phyloP scores from a whole-genome alignment of 345 rosid species.

The Populus davidiana region DNA sequence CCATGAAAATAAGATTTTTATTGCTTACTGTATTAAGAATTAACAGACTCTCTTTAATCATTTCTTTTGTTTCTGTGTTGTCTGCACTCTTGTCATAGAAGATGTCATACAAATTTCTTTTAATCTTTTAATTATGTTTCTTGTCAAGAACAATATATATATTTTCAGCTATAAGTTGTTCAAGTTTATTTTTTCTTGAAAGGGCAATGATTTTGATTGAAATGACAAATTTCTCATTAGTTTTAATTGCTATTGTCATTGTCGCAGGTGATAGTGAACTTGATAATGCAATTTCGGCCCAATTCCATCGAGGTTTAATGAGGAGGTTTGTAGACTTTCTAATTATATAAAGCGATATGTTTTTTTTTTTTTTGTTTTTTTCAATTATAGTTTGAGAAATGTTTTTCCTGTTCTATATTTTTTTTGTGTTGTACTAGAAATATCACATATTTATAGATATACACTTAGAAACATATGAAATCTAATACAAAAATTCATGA shows the following conservation, averaged over 20 bases:
- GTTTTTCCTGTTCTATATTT: too few species aligned
- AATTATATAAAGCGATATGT: too few species aligned
- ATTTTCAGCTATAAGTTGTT: background rate
- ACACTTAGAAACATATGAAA: too few species aligned
- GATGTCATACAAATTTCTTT: background rate
- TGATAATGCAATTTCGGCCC: background rate
- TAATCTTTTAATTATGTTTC: background rate
- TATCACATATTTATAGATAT: too few species aligned
- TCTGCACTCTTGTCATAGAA: background rate
- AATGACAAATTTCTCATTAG: background rate
- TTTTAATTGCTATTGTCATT: background rate
- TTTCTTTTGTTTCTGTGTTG: conserved; percentile 12
- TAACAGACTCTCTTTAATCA: conserved; percentile 9
- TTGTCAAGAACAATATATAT: background rate
- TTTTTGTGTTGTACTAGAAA: too few species aligned
- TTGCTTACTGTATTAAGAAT: background rate
- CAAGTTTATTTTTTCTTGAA: background rate
- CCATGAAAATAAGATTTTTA: background rate
- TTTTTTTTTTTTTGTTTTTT: too few species aligned
- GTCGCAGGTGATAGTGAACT: background rate
- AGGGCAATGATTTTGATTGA: background rate
- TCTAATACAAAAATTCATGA: too few species aligned
- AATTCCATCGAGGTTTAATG: too few species aligned
- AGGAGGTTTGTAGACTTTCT: too few species aligned
- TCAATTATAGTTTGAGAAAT: too few species aligned